Base-by-base conservation (phyloP, 805 yeast genomes). In the Metschnikowia colocasiae region DNA sequence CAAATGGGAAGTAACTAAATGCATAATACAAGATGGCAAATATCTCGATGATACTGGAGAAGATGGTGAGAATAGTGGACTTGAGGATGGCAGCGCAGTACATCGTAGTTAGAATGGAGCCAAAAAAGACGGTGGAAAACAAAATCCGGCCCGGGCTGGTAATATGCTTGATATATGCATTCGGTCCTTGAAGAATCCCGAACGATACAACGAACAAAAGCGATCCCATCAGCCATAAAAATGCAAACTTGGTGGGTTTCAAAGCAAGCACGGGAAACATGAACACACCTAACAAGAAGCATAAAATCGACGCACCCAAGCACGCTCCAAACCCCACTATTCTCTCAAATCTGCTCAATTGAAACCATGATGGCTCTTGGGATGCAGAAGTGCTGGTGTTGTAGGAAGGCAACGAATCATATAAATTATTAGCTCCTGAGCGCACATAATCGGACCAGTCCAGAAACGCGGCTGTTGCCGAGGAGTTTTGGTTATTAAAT, bases 1-100 rank as follows among this genome's bases (percentile, higher is more conserved):
- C 99, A 69, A 91, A 86, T 12, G 99, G 99, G 76, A 94, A 92
- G 65, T 94, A 94, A 59, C 96, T 87, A 35, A 92, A 75, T 0
- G 94, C 83, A 64, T 94, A 94, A 74, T 91, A 91, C 4, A 89
- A 59, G n/a, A 94, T 90, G 1, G 97, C 92, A 47, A 94, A 65
- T 7, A 91, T 71, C 64, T 94, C 97, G 9, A 87, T 65, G 2
- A 85, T 65, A 36, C 94, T 85, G 27, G 89, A 81, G 10, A 89
- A 60, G 9, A 94, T 67, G 0, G 98, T 89, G 43, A 90, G 68
- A 6, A 94, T 59, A 0, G 96, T 82, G 46, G 86, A 81, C 57
- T 82, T 85, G 56, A 83, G 61, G 4, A 71, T 53, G 5, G 88
- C 79, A 18, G 95, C 83, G 61, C 85, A 83, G 61, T 87, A 85